Percentiles rank a stretch among this genome's conserved stretches.
Evolutionary conservation across 768 basidiomycete species (phyloP).

Genomic region (Agaricus sinodeliciosus): DNA sequence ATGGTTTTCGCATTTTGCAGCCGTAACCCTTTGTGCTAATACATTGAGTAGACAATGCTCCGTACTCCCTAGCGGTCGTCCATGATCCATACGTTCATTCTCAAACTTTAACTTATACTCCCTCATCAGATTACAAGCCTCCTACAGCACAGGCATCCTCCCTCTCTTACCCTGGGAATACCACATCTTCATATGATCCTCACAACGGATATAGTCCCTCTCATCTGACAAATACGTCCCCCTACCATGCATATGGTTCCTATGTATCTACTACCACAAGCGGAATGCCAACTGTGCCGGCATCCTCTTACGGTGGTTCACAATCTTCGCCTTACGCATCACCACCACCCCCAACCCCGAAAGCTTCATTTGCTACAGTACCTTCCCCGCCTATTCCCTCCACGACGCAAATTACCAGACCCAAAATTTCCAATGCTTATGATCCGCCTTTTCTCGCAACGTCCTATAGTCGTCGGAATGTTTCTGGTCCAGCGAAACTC

Average conservation of each 20-base stretch:
- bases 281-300: background rate
- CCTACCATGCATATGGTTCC: background rate
- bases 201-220: constrained; percentile 15
- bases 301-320: constrained; percentile 8
- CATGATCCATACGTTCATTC: constrained; percentile 29
- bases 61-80: constrained; percentile 6
- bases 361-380: constrained; percentile 2
- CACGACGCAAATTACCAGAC: constrained; percentile 45
- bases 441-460: constrained; percentile 65
- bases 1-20: background rate
- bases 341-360: constrained; percentile 16
- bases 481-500: constrained; percentile 2
- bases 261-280: constrained; percentile 5
- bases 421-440: constrained; percentile 65
- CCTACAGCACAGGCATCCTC: background rate
- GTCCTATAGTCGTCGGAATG: constrained; percentile 16
- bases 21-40: background rate
- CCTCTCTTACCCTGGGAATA: constrained; percentile 1
- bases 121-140: constrained; percentile 11
- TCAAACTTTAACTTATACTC: constrained; percentile 14
- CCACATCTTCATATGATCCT: constrained; percentile 2
- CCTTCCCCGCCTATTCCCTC: constrained; percentile 17
- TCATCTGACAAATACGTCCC: background rate
- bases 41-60: background rate
- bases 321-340: constrained; percentile 23